A percentile compares a stretch with the other conserved stretches of the same genome.
Evolutionary conservation across 2,329 filamentous ascomycete genomes (phyloP).

Genomic region (Metarhizium album): DNA sequence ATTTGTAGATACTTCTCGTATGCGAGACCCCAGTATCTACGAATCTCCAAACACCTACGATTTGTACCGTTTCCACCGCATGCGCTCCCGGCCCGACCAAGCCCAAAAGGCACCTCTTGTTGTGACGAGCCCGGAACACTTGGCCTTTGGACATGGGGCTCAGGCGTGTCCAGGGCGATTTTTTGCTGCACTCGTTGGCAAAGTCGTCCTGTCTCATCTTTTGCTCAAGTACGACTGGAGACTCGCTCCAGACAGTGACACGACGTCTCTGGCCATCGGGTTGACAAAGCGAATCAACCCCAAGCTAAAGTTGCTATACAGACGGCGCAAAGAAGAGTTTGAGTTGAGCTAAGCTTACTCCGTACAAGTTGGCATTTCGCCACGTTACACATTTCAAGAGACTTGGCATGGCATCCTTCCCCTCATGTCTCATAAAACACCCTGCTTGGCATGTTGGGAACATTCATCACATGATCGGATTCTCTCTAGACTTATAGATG

Average conservation of each 20-base stretch:
- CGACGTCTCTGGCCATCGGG: slow-evolving; percentile 3
- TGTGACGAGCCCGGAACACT: slow-evolving; percentile 7
- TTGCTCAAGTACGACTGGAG: slow-evolving; percentile 9
- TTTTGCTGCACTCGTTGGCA: slow-evolving; percentile 6
- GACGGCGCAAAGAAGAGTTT: slow-evolving; percentile 6
- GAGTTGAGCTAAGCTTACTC: slow-evolving; percentile 1
- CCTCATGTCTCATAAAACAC: neutral
- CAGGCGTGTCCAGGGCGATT: slow-evolving; percentile 8
- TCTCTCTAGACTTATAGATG: too few relatives aligned
- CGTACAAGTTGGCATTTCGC: too few relatives aligned
- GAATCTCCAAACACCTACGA: slow-evolving; percentile 7
- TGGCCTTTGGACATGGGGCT: slow-evolving; percentile 7
- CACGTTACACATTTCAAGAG: neutral
- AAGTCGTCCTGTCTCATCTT: slow-evolving; percentile 7
- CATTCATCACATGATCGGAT: too few relatives aligned
- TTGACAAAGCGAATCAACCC: slow-evolving; percentile 8
- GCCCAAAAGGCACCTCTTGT: slow-evolving; percentile 7
- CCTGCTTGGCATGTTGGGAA: too few relatives aligned
- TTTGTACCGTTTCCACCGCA: slow-evolving; percentile 8
- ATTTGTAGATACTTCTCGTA: slow-evolving; percentile 8
- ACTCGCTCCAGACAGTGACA: slow-evolving; percentile 1
- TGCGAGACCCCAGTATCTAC: slow-evolving; percentile 6
- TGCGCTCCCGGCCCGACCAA: slow-evolving; percentile 3
- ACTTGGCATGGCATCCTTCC: neutral
- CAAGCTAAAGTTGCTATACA: slow-evolving; percentile 2